Evolutionary conservation across 306 rosid species (phyloP), one percentile per base, ranked within the genome.

Genomic region (Cucurbita ficifolia): DNA sequence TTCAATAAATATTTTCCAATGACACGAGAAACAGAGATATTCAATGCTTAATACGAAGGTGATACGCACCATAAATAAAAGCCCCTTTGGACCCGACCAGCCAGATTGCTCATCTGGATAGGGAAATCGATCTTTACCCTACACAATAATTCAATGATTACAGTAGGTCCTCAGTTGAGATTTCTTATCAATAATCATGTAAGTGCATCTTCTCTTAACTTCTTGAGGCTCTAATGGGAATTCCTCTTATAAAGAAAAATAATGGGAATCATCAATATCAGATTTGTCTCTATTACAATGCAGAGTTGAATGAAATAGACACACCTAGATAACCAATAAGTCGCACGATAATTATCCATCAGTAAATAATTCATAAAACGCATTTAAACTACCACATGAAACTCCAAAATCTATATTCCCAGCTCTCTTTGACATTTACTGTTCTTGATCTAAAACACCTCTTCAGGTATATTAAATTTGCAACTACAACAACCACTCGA

Each of bases 121-220:
- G 33, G 96, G 96, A 87, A 86, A 88, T 9, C 98, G 92, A 76
- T 88, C 98, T 80, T 90, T 92, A 67, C 98, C 96, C 98, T 92
- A 61, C 58, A 82, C 75, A 36, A 40, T 3, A 29, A 21, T 38
- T 11, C 70, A 40, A 45, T 7, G 24, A 33, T 52, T 9, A n/a
- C 7, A 38, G 63, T 36, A 16, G 11, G 45, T 53, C 43, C 48
- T 21, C 40, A n/a, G 18, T 72, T 35, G 48, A 72, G 49, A 72
- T 38, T 68, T 52, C 36, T 9, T 29, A 51, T 71, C 61, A 16
- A 51, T 8, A 38, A 10, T n/a, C 43, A 6, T 39, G 63, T 11
- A 72, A 33, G 6, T 17, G 18, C 58, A 46, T 46, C 57, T 67
- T 45, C 38, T 49, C n/a, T 29, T 8, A 49, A 48, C 57, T 49